Base-by-base conservation (phyloP, 2,329 filamentous ascomycete genomes). In the Fusarium sp. region DNA sequence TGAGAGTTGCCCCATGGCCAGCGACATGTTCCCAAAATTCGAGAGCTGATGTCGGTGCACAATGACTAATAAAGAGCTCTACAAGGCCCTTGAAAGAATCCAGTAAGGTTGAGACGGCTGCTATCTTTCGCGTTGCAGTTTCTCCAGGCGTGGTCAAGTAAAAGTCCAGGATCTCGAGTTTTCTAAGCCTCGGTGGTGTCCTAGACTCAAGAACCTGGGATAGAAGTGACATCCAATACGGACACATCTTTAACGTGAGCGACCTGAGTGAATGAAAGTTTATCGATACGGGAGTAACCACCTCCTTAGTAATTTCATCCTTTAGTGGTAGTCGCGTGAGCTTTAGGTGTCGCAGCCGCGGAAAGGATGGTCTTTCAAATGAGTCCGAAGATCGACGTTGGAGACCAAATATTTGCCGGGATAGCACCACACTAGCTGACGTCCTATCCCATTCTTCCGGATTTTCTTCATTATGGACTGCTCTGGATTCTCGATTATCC, bases 301-400 rank as follows among this genome's bases (percentile, higher is more conserved):
- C n/a, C 24, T 26, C 26, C 0, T 15, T 4, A 1, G 24, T 24
- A 1, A 17, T 26, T 2, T 32, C 38, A 5, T 44, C 56, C 21
- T 14, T 48, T 4, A 62, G 15, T 0, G 49, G 57, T 1, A 40
- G 8, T 1, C 59, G 34, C 0, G 36, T 40, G 2, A 56, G 20
- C 3, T 12, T 56, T 4, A 62, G 4, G 1, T n/a, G 48, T 0
- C 11, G 17, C 5, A 62, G 4, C 10, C n/a, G 47, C 1, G 48
- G 56, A 4, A 20, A 48, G 0, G 2, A 7, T 4, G n/a, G 4
- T 1, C 6, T 24, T 6, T 4, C 6, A n/a, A 17, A 0, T 1
- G 15, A 1, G 2, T 20, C 12, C 1, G 23, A 2, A 2, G 2
- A 2, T 1, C 1, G 1, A 6, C 0, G 10, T 4, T 23, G 8